Conservation (phyloP, 768 basidiomycete species). For the Collybia nuda region DNA sequence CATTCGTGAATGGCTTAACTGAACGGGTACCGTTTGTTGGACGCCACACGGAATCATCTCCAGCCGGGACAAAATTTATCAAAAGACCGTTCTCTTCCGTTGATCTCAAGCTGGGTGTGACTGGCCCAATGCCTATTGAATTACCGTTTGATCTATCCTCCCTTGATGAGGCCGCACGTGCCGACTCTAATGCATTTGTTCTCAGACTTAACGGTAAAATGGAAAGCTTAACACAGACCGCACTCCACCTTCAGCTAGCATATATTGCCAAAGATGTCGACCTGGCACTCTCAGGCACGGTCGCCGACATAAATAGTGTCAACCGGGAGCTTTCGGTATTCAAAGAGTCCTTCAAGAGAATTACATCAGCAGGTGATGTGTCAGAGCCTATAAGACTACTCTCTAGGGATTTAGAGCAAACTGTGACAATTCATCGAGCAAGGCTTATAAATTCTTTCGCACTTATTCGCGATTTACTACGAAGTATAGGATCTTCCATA, state of each 20-base stretch:
- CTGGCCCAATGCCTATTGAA: conserved; percentile 26
- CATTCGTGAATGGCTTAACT: conserved; percentile 49
- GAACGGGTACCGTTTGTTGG: conserved; percentile 60
- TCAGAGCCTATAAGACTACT: conserved; percentile 35
- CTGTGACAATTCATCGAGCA: conserved; percentile 31
- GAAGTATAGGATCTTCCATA: conserved; percentile 51
- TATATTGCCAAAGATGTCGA: conserved; percentile 57
- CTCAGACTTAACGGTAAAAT: conserved; percentile 60
- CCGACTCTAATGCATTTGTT: conserved; percentile 66
- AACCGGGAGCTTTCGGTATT: conserved; percentile 38
- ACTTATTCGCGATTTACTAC: conserved; percentile 52
- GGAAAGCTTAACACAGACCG: conserved; percentile 47
- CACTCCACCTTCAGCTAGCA: conserved; percentile 49
- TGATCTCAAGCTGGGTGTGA: conserved; percentile 35
- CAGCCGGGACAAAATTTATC: conserved; percentile 17
- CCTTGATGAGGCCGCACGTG: conserved; percentile 67
- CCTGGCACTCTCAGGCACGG: conserved; percentile 30
- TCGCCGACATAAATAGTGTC: conserved; percentile 37
- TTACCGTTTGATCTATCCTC: conserved; percentile 55
- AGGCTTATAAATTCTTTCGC: conserved; percentile 48
- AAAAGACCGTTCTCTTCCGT: conserved; percentile 34
- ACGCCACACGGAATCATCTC: conserved; percentile 20
- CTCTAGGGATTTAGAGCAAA: conserved; percentile 31
- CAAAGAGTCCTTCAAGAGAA: conserved; percentile 30
- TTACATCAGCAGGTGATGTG: conserved; percentile 21